Evolutionary conservation across 208 protist species (phyloP), one percentile per base, ranked within the genome.

Genomic region (Wallacemonas collosoma): DNA sequence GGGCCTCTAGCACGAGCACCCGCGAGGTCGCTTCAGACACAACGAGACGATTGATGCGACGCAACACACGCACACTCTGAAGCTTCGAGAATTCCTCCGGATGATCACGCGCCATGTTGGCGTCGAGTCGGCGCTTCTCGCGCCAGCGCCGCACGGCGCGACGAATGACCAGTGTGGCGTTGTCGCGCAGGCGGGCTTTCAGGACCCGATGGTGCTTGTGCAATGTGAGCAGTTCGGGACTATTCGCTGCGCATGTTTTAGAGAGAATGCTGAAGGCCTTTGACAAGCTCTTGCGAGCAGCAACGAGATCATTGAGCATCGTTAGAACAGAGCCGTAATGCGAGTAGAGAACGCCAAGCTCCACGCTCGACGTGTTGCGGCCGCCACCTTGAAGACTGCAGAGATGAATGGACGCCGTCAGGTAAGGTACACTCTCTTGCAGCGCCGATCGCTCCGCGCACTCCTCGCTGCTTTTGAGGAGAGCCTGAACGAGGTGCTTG

Each of bases 131-230:
- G 17, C 73, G 75, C 70, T 75, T 73, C 75, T 85, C 81, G 45
- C 81, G 73, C 82, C 82, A 90, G 36, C 75, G 76, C 36, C 85
- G 77, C 54, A 90, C 85, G 35, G 81, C 81, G 7, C 79, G 73
- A 1, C 81, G 81, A 58, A 90, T 87, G 11, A 83, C 67, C 36
- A 73, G 55, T 5, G 82, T 73, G 2, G 82, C 81, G 47, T 76
- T 81, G 17, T 81, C 77, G 11, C 72, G 79, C 15, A 85, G 61
- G 40, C 80, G 73, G 62, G 68, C 66, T 26, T 77, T 73, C 51
- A 86, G 75, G 11, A 75, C 67, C 36, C 77, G 76, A 44, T 81
- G 84, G 68, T 90, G 75, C 67, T 87, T 87, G 58, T 76, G 39
- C 79, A 80, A 83, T 67, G 66, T 79, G 58, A 83, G 74, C 79